These are phyloP conservation scores for Botrytis tulipae DNA, from an alignment of 2,329 filamentous ascomycete genomes.

Conservation along the genomic window DNA sequence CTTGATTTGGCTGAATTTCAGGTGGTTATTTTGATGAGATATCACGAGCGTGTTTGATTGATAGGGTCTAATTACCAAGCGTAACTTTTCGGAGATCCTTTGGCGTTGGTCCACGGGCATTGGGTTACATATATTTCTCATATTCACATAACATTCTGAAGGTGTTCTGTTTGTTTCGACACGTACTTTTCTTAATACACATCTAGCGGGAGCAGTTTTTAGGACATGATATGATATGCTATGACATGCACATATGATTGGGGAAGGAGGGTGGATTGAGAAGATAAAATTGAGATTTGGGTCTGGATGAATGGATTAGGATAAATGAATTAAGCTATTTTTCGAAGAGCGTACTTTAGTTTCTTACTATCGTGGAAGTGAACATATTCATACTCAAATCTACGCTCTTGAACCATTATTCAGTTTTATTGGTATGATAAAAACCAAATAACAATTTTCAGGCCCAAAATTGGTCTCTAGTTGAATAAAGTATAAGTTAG, in stretches of 20 bases:
- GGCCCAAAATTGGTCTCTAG: neutral
- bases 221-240: neutral
- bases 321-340: neutral
- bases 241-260: neutral
- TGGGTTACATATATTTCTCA: neutral
- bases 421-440: neutral
- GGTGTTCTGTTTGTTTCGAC: neutral
- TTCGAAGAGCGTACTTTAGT: neutral
- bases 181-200: neutral
- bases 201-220: neutral
- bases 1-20: neutral
- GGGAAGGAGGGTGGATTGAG: neutral
- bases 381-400: neutral
- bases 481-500: neutral
- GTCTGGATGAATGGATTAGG: neutral
- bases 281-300: neutral
- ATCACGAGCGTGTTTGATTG: neutral
- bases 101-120: neutral
- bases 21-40: neutral
- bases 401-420: neutral
- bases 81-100: neutral
- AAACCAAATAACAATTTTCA: neutral
- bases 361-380: neutral
- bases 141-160: neutral
- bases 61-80: neutral